Conservation (phyloP, 2,329 filamentous ascomycete species). For the Chaetoscypha palmicola region DNA sequence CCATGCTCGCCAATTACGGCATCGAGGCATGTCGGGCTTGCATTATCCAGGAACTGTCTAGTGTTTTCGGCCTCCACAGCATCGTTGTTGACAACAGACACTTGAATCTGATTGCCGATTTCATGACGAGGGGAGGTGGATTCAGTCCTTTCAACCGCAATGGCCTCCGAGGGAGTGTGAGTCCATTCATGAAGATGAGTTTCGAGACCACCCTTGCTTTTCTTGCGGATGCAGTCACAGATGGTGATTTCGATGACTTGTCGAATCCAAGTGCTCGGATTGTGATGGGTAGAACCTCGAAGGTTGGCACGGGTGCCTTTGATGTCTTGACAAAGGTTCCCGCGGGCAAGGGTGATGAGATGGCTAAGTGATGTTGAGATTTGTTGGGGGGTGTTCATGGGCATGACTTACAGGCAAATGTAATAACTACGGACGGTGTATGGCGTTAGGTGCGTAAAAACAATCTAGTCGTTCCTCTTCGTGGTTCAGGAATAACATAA, state of each 20-base stretch:
- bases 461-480: too few relatives aligned
- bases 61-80: slow-evolving; percentile 83
- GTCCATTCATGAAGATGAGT: slow-evolving; percentile 97
- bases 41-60: slow-evolving; percentile 79
- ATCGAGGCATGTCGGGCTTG: slow-evolving; percentile 85
- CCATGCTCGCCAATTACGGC: slow-evolving; percentile 79
- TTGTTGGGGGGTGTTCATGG: too few relatives aligned
- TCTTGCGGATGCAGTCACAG: slow-evolving; percentile 83
- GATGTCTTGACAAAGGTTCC: slow-evolving; percentile 67
- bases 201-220: slow-evolving; percentile 97
- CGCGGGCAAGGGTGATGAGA: slow-evolving; percentile 13
- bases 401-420: too few relatives aligned
- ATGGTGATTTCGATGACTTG: slow-evolving; percentile 85
- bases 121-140: slow-evolving; percentile 89
- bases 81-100: slow-evolving; percentile 90
- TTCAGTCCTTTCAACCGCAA: slow-evolving; percentile 92
- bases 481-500: too few relatives aligned
- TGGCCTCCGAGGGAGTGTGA: slow-evolving; percentile 76
- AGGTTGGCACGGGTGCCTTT: slow-evolving; percentile 84
- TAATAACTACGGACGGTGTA: too few relatives aligned
- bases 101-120: slow-evolving; percentile 90
- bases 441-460: too few relatives aligned
- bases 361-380: too few relatives aligned
- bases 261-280: slow-evolving; percentile 79
- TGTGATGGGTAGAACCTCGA: slow-evolving; percentile 76